Conservation (phyloP, 306 rosid genomes). For the Corylus heterophylla region DNA sequence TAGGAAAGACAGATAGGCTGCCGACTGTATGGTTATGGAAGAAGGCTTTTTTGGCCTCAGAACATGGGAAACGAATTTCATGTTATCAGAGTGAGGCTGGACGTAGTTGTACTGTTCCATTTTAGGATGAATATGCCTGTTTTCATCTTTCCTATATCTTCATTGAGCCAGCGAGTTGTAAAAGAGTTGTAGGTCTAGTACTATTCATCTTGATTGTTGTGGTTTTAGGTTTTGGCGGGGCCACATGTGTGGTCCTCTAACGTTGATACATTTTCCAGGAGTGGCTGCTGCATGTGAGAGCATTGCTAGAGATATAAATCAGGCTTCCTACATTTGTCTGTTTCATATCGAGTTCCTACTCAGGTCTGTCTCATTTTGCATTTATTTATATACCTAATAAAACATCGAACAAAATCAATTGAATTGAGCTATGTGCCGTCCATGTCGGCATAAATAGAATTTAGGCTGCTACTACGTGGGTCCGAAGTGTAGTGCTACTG, state of each 20-base stretch:
- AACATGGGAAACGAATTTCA: constrained; percentile 16
- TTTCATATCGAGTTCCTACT: not conserved
- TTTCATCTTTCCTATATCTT: not conserved
- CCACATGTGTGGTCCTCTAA: constrained; percentile 40
- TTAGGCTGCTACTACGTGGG: not conserved
- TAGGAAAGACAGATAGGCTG: constrained; percentile 15
- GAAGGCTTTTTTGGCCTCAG: constrained; percentile 29
- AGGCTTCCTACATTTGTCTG: constrained; percentile 5
- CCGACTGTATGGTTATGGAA: constrained; percentile 6
- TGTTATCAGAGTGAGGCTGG: constrained; percentile 16
- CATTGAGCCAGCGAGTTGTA: too few species aligned
- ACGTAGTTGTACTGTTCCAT: constrained; percentile 22
- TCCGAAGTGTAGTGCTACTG: not conserved
- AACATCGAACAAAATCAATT: not conserved
- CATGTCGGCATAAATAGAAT: constrained; percentile 11
- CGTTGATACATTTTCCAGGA: constrained; percentile 33
- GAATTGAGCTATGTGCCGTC: constrained; percentile 23
- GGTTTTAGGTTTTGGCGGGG: constrained; percentile 24
- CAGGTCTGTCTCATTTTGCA: not conserved
- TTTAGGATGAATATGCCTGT: constrained; percentile 24
- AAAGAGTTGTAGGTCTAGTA: too few species aligned
- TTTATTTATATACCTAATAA: not conserved
- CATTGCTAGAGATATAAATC: not conserved
- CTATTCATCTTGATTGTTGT: not conserved
- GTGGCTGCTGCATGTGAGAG: constrained; percentile 10